Evolutionary conservation across 768 basidiomycete genomes (phyloP), one percentile per base, ranked within the genome.

Genomic region (Pisolithus microcarpus): DNA sequence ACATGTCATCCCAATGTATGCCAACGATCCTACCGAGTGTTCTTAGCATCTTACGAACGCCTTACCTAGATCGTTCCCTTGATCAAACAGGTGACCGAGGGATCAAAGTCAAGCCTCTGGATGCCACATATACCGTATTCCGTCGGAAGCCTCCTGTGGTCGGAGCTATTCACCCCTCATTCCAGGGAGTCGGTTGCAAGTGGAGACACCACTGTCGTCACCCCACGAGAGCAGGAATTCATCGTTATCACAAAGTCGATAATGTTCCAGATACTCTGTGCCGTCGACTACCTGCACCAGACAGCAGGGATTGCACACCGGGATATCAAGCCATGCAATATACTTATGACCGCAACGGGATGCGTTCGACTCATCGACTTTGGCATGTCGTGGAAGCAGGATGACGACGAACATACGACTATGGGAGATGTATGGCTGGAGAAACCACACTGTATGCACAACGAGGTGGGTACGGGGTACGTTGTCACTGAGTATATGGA

Each of bases 291-390:
- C 65, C 73, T 96, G 6, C 91, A 96, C 59, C 71, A 49, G 64
- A 68, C 8, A 2, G 64, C 69, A 10, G 58, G 61, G 2, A 78
- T 95, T 42, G 87, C 90, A 1, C 94, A 97, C 58, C 74, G 94
- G 7, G 93, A 96, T 64, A 74, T 96, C 57, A 92, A 91, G 48
- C 92, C 94, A 0, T 69, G 75, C 36, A 96, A 96, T 60, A 70
- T 93, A 28, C 73, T 93, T 18, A 57, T 96, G 7, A 78, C 78
- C 0, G 57, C 64, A 2, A 71, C 75, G 0, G 91, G 91, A 0
- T 71, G 72, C 39, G 71, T 83, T 5, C 81, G 85, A 55, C 69
- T 97, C 28, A 84, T 93, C 51, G 94, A 97, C 65, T 93, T 97
- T 65, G 93, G 93, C 2, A 82, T 91, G 19, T 70, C 81, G 0